Evolutionary conservation across 2,329 filamentous ascomycete species (phyloP), one percentile per base, ranked within the genome.

Genomic region (Paraphaeosphaeria minitans): DNA sequence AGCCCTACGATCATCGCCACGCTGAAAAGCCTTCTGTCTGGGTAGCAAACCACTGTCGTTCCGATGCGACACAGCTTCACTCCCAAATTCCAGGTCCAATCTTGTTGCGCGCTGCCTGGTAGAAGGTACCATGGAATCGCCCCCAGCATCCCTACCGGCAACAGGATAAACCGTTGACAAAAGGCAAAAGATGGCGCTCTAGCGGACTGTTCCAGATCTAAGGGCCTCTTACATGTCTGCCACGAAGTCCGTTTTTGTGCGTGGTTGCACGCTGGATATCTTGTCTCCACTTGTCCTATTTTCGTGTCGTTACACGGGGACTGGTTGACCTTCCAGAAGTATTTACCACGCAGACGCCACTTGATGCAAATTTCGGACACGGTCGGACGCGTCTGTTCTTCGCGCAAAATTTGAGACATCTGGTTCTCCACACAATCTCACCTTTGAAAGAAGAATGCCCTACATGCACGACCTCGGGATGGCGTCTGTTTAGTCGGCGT

Each of bases 21-120:
- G 48, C 21, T 39, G 33, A 39, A 50, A 39, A 10, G 21, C 3
- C 19, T 24, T 7, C 24, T 39, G 31, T 49, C 19, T 19, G n/a
- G 33, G n/a, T 24, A 50, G 33, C 19, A 31, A 39, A 31, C n/a
- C 24, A 8, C n/a, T n/a, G 46, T 14, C 45, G 7, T 47, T 29
- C 48, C 33, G 33, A 33, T 7, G 33, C 27, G 19, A 22, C 31
- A 37, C 21, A n/a, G 29, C 33, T 50, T 50, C 47, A 37, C 6
- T 24, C 2, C n/a, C 27, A 14, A 16, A 5, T 39, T 9, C 41
- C 41, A 43, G 7, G 2, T 13, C 8, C 19, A 43, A 19, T 22
- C 7, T 43, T 19, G 10, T 43, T 43, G 41, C 19, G 41, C 19
- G 19, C 21, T 62, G 37, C 62, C 57, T 12, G 55, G 58, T 19